phyloP scores from a whole-genome alignment of 306 rosid genomes.

The Dalbergia cultrata region DNA sequence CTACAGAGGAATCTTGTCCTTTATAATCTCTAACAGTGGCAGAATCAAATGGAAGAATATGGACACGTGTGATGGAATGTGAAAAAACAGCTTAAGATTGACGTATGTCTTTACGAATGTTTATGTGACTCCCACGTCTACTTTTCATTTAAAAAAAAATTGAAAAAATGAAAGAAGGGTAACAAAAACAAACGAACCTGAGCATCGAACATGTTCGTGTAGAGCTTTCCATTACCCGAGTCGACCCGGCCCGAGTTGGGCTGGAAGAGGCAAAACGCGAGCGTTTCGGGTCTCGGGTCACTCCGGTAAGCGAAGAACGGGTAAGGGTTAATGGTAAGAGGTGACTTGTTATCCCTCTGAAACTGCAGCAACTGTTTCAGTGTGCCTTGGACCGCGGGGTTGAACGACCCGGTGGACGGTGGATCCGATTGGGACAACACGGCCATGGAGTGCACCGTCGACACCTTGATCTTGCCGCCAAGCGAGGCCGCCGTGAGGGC shows the following conservation, averaged over 20 bases:
- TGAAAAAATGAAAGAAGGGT: not conserved
- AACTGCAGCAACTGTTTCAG: slow-evolving; percentile 63
- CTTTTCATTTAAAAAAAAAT: not conserved
- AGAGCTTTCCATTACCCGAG: slow-evolving; percentile 74
- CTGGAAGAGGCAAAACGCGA: slow-evolving; percentile 82
- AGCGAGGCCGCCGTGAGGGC: slow-evolving; percentile 67
- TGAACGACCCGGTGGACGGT: slow-evolving; percentile 79
- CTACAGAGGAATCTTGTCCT: slow-evolving; percentile 3
- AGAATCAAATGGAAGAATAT: not conserved
- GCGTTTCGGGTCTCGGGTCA: slow-evolving; percentile 84
- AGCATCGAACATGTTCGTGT: slow-evolving; percentile 95
- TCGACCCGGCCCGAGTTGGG: slow-evolving; percentile 89
- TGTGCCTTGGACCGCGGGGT: slow-evolving; percentile 52
- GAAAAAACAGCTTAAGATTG: slow-evolving; percentile 10
- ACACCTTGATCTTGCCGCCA: slow-evolving; percentile 73
- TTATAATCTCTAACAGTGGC: not conserved
- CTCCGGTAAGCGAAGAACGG: slow-evolving; percentile 87
- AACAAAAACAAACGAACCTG: slow-evolving; percentile 60
- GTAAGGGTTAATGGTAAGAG: slow-evolving; percentile 82
- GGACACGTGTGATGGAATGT: slow-evolving; percentile 45
- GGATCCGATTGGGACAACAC: slow-evolving; percentile 80
- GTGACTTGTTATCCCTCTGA: slow-evolving; percentile 69
- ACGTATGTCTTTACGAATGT: not conserved
- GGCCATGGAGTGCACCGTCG: slow-evolving; percentile 89
- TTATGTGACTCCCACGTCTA: slow-evolving; percentile 43